phyloP scores from a whole-genome alignment of 768 basidiomycete species.

The Lactarius evosmus region DNA sequence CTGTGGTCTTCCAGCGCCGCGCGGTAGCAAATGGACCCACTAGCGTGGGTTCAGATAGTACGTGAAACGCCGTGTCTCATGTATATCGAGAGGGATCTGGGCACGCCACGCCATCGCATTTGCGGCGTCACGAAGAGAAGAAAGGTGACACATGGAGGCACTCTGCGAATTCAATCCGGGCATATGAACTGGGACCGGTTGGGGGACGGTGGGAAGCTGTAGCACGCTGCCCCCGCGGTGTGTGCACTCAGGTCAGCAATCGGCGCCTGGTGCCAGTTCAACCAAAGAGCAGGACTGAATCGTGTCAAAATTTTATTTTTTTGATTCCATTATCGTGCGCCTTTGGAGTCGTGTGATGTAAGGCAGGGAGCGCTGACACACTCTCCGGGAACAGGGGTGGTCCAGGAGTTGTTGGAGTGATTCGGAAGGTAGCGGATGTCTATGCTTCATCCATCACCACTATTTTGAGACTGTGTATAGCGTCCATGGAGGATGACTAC shows the following conservation, averaged over 20 bases:
- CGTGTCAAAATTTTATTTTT: too few species aligned
- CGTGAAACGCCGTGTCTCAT: not conserved
- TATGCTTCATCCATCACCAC: not conserved
- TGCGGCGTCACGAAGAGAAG: not conserved
- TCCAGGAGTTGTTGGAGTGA: constrained; percentile 8
- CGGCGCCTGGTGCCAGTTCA: too few species aligned
- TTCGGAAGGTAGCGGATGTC: constrained; percentile 2
- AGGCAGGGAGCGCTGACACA: not conserved
- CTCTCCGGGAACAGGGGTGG: too few species aligned
- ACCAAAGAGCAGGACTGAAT: too few species aligned
- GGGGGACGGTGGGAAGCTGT: too few species aligned
- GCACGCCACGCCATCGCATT: not conserved
- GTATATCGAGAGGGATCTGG: not conserved
- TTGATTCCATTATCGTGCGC: too few species aligned
- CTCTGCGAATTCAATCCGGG: not conserved
- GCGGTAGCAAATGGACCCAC: not conserved
- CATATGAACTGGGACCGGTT: not conserved
- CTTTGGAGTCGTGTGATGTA: too few species aligned
- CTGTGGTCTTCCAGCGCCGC: not conserved
- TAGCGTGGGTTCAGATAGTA: not conserved
- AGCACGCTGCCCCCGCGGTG: too few species aligned
- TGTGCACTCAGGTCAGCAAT: too few species aligned
- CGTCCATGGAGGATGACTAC: not conserved
- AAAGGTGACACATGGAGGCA: not conserved
- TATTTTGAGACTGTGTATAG: not conserved